Conservation (phyloP, 225 moss, liverwort and hornwort genomes). For the Physcomitrellopsis africana region DNA sequence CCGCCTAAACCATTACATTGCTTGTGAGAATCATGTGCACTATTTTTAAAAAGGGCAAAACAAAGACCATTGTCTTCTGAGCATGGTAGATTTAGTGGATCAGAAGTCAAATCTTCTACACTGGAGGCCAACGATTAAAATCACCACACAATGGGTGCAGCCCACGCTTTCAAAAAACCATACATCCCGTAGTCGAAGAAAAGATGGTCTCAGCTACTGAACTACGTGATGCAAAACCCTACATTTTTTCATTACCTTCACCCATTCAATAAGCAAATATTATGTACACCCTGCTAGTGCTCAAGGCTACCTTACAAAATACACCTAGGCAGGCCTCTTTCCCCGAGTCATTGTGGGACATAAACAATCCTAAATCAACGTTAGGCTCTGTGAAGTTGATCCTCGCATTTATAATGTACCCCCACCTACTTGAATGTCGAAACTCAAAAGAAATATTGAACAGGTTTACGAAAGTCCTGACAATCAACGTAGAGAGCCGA, state of each 20-base stretch:
- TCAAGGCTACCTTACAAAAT: constrained; percentile 42
- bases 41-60: too few relatives aligned
- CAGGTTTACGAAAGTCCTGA: constrained; percentile 33
- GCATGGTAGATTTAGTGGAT: too few relatives aligned
- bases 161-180: too few relatives aligned
- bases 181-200: too few relatives aligned
- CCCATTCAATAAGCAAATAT: constrained; percentile 40
- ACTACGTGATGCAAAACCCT: constrained; percentile 44
- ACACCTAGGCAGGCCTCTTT: constrained; percentile 32
- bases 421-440: constrained; percentile 46
- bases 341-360: constrained; percentile 38
- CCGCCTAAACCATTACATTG: too few relatives aligned
- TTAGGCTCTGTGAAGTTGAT: constrained; percentile 28
- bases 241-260: constrained; percentile 52
- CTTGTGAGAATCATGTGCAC: too few relatives aligned
- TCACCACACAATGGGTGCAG: too few relatives aligned
- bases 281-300: constrained; percentile 51
- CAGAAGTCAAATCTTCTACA: too few relatives aligned
- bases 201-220: not conserved
- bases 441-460: constrained; percentile 35
- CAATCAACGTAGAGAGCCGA: constrained; percentile 29
- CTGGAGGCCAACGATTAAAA: too few relatives aligned
- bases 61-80: too few relatives aligned
- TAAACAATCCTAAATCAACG: constrained; percentile 39
- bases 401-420: constrained; percentile 33